Conservation (phyloP, 2,329 filamentous ascomycete genomes). For the Penicillium sclerotiorum region DNA sequence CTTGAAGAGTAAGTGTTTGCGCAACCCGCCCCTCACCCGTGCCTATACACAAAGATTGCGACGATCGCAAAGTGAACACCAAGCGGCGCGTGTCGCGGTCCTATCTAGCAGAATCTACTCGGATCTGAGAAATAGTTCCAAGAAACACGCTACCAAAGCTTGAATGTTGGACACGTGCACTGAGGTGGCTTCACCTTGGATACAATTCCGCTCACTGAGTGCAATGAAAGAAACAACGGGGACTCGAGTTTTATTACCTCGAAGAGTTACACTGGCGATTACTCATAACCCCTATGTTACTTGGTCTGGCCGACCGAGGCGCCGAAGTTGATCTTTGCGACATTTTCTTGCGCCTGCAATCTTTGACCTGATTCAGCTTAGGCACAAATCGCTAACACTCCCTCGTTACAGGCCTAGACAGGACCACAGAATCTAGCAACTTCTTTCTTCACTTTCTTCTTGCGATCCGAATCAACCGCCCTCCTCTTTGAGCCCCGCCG, state of each 20-base stretch:
- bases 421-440: background rate
- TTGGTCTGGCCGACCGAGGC: no score
- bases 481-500: background rate
- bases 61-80: slow-evolving; percentile 2
- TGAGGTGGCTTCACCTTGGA: background rate
- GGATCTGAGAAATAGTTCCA: background rate
- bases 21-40: slow-evolving; percentile 15
- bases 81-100: background rate
- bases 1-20: slow-evolving; percentile 20
- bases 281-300: no score
- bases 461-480: background rate
- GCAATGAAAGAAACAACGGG: background rate
- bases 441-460: background rate
- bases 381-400: background rate
- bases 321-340: no score
- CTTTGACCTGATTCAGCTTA: background rate
- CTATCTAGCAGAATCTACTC: background rate
- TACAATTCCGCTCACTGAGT: background rate
- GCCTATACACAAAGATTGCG: background rate
- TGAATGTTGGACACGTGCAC: slow-evolving; percentile 16
- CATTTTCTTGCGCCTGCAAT: background rate
- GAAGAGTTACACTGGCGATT: no score
- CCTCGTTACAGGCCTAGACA: background rate
- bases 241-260: no score
- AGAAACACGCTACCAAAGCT: background rate